Evolutionary conservation across 257 asterid species (phyloP), one percentile per base, ranked within the genome.

Genomic region (Galeopsis tetrahit): DNA sequence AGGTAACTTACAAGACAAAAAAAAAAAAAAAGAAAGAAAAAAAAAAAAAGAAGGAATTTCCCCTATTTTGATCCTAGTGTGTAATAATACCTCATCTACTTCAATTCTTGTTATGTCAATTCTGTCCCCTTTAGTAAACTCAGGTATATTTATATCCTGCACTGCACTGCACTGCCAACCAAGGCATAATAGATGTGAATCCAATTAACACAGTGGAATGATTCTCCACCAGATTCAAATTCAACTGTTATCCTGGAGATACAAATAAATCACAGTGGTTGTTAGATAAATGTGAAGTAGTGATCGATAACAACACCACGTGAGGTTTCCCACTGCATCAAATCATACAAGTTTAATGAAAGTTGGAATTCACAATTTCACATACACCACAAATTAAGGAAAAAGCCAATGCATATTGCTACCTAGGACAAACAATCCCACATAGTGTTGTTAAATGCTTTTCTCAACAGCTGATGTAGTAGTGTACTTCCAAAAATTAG

Each of bases 161-260:
- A n/a, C n/a, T n/a, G n/a, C n/a, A n/a, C 13, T 72, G 73, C 55
- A 92, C 85, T 63, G 96, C 96, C 87, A 88, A 79, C 98, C 98
- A 92, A 46, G 98, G 96, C 96, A 92, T 92, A 68, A 92, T 83
- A 52, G 96, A 79, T 38, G 96, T 90, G 80, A 92, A 92, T 80
- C 96, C 96, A 76, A 85, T 88, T 96, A 76, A 81, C 77, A 68
- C 89, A 88, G 67, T 88, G 84, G 79, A 92, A 92, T 68, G 74
- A 63, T 77, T 92, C 98, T 69, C 96, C 91, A 15, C 96, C 90
- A 66, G 87, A 80, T 82, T 76, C 88, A 83, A 92, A 88, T 65
- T 84, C 91, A 77, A 90, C 69, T 60, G 86, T 92, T 70, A 72
- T 77, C 90, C 92, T 92, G 82, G 72, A 78, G 60, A 65, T 56